Conservation (phyloP, 805 yeast species). For the Cyberlindnera bimundalis region DNA sequence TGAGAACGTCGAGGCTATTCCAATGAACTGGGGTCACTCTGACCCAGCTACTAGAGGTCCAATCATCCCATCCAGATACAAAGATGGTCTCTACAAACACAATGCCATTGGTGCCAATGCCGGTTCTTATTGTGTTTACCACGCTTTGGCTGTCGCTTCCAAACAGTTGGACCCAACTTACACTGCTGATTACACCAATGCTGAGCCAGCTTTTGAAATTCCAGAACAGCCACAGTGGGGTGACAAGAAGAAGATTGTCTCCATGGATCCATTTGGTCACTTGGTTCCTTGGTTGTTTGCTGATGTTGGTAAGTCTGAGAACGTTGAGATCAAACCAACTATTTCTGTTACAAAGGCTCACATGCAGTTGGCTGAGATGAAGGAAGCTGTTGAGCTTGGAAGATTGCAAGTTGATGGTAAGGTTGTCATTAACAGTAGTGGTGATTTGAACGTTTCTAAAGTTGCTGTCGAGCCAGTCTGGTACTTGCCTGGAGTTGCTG, state of each 20-base stretch:
- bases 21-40: slow-evolving; percentile 50
- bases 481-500: slow-evolving; percentile 67
- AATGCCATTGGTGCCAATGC: slow-evolving; percentile 65
- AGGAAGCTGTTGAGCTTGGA: slow-evolving; percentile 52
- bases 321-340: slow-evolving; percentile 59
- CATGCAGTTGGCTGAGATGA: slow-evolving; percentile 56
- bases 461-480: slow-evolving; percentile 71
- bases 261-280: slow-evolving; percentile 68
- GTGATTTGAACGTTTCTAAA: slow-evolving; percentile 61
- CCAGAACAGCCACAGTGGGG: slow-evolving; percentile 57
- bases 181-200: slow-evolving; percentile 57
- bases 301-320: slow-evolving; percentile 40
- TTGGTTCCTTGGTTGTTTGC: slow-evolving; percentile 57
- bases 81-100: slow-evolving; percentile 48
- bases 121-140: slow-evolving; percentile 62
- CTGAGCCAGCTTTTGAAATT: slow-evolving; percentile 57
- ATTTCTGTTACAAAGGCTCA: slow-evolving; percentile 67
- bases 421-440: slow-evolving; percentile 53
- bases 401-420: slow-evolving; percentile 56
- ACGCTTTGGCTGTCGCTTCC: slow-evolving; percentile 62
- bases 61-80: slow-evolving; percentile 49
- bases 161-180: slow-evolving; percentile 51
- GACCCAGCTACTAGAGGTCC: slow-evolving; percentile 53
- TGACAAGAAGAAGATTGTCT: slow-evolving; percentile 51
- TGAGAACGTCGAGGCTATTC: slow-evolving; percentile 44